phyloP scores from a whole-genome alignment of 78 protist species.

The Dictyostelium purpureum region DNA sequence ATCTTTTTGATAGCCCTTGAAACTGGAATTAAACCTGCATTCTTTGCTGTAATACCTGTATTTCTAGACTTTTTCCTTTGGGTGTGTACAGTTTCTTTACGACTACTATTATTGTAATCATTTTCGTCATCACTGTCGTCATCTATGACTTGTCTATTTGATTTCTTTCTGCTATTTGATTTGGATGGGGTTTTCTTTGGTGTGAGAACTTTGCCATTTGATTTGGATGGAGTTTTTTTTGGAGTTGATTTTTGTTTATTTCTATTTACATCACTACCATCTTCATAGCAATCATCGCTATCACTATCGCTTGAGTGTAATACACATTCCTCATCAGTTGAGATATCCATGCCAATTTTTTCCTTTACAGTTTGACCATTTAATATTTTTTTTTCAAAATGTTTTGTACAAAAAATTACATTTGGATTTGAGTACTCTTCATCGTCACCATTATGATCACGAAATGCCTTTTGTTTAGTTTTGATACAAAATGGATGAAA shows the following conservation, averaged over 20 bases:
- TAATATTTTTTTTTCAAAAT: no score
- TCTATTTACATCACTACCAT: not conserved
- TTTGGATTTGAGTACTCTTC: slow-evolving; percentile 27
- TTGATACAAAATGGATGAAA: slow-evolving; percentile 76
- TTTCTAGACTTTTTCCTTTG: not conserved
- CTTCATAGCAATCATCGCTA: not conserved
- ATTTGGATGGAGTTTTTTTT: not conserved
- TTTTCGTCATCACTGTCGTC: not conserved
- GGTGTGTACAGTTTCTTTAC: not conserved
- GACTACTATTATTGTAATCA: not conserved
- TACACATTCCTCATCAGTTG: no score
- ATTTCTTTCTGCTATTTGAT: no score
- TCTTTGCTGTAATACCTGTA: slow-evolving; percentile 74
- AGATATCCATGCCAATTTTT: no score
- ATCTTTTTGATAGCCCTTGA: slow-evolving; percentile 15
- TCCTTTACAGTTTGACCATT: no score
- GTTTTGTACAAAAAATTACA: slow-evolving; percentile 60
- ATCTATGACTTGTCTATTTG: no score
- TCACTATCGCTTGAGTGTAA: not conserved
- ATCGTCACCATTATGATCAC: no score
- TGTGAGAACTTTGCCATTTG: no score
- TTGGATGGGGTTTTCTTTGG: no score
- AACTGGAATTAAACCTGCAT: slow-evolving; percentile 41
- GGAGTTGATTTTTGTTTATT: not conserved
- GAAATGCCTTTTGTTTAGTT: not conserved